Conservation (phyloP, 495 filamentous ascomycete genomes). For the Neurospora discreta region DNA sequence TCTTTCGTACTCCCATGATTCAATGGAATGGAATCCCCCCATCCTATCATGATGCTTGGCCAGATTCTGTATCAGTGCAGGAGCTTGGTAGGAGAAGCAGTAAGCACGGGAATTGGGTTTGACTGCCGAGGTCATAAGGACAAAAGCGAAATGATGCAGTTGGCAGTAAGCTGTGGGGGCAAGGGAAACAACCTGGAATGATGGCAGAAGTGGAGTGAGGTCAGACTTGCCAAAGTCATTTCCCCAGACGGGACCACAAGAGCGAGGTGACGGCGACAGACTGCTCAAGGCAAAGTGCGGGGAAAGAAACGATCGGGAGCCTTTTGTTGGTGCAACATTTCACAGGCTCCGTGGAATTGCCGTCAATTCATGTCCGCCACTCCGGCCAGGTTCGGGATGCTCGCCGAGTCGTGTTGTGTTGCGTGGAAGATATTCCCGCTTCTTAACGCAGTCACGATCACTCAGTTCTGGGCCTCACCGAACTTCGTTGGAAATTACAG, state of each 20-base stretch:
- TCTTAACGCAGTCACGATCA: background rate
- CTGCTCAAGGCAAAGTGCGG: background rate
- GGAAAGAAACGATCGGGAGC: background rate
- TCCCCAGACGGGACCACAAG: background rate
- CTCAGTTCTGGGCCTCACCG: background rate
- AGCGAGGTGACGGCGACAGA: background rate
- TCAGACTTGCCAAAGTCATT: background rate
- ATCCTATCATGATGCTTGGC: background rate
- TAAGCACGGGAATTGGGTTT: background rate
- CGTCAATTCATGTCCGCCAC: background rate
- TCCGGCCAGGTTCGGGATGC: background rate
- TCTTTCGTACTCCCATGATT: background rate
- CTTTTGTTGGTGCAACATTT: background rate
- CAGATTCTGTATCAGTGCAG: background rate
- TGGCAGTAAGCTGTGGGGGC: background rate
- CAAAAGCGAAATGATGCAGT: background rate
- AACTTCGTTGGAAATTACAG: background rate
- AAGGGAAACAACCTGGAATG: background rate
- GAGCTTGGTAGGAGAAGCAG: background rate
- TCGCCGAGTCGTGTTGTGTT: background rate
- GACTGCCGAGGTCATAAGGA: background rate
- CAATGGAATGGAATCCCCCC: background rate
- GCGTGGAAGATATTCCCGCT: background rate
- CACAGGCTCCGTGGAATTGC: background rate
- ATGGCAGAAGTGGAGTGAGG: background rate